phyloP scores from a whole-genome alignment of 108 stramenopile genomes.

The Asterionellopsis glacialis region DNA sequence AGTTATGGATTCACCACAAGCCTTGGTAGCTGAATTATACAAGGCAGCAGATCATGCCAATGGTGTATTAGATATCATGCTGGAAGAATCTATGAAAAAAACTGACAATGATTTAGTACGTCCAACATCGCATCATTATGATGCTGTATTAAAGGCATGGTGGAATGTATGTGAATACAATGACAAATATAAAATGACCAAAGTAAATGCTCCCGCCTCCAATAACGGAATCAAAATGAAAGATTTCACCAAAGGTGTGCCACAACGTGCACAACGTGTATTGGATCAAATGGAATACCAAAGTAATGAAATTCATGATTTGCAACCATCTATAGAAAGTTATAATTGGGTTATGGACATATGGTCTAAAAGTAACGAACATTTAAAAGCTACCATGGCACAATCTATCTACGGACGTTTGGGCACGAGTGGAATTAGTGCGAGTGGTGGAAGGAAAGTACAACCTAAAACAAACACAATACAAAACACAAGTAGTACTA shows the following conservation, averaged over 20 bases:
- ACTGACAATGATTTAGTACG: too few species aligned
- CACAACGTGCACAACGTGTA: conserved; percentile 44
- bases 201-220: background rate
- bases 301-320: background rate
- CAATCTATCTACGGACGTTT: too few species aligned
- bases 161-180: background rate
- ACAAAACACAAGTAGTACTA: too few species aligned
- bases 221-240: background rate
- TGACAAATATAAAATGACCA: too few species aligned
- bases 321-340: conserved; percentile 3
- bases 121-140: conserved; percentile 1
- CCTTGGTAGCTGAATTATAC: too few species aligned
- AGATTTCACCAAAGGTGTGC: conserved; percentile 19
- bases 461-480: too few species aligned
- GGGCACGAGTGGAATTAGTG: too few species aligned
- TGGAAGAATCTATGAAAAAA: too few species aligned
- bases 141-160: background rate
- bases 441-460: too few species aligned
- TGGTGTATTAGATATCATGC: too few species aligned
- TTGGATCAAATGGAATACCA: conserved; percentile 19
- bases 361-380: conserved; percentile 51
- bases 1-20: too few species aligned
- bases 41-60: too few species aligned
- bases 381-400: conserved; percentile 37
- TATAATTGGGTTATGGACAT: conserved; percentile 35